Base-by-base conservation (phyloP, 768 basidiomycete species). In the Suillus spraguei region DNA sequence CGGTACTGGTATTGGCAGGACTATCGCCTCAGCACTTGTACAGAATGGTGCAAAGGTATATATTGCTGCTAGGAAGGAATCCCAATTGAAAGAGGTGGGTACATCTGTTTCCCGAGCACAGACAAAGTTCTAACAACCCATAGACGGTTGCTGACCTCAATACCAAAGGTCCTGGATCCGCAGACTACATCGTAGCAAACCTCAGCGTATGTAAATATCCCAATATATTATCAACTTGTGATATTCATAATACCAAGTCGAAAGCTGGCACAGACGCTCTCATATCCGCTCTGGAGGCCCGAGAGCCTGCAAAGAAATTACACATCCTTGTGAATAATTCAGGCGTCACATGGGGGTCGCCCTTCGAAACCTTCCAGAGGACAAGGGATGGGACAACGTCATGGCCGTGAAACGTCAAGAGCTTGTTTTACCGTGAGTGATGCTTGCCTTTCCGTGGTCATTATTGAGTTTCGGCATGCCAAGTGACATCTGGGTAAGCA, bases 31-130 rank as follows among this genome's bases (percentile, higher is more conserved):
- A 0, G 88, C 91, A 1, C 89, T 93, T 68, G 91, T 89, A 1
- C 85, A 89, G 76, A 95, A 95, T 69, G 94, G 94, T 14, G 92
- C 89, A 39, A 89, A 87, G 68, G 94, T 97, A 47, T 95, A 95
- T 77, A 94, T 96, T 67, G 93, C 94, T 16, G 88, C 92, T 13
- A 82, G 94, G 61, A 95, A 94, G 72, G 91, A 92, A 77, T 72
- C 80, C 22, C 89, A 90, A 68, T 81, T 96, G 63, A 86, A 90
- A 77, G 85, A 90, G 82, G 91, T 89, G 62, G 59, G 82, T 58
- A 32, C 13, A 22, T 2, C 46, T 10, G 32, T 20, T 38, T 14
- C 28, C 13, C 17, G 20, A 20, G 56, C 28, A 6, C 56, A 28
- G 10, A 32, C 11, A 24, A 32, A 20, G 5, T 39, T 32, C 24